These are phyloP conservation scores for Akanthomyces muscarius DNA, from an alignment of 2,329 filamentous ascomycete species.

Conservation along the genomic window DNA sequence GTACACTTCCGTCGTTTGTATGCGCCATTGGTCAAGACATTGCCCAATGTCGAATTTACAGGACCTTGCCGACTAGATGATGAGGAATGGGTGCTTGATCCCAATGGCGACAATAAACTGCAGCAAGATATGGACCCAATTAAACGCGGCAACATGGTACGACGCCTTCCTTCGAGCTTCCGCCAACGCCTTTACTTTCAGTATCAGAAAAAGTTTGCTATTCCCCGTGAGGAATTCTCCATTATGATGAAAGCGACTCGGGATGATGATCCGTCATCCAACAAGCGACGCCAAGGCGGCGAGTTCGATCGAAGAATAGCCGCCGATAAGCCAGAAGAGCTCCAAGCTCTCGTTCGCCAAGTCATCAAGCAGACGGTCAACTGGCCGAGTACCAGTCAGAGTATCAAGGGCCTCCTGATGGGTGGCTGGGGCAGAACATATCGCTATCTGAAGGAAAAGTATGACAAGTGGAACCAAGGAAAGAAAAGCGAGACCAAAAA, in stretches of 20 bases:
- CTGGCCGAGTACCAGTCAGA: constrained; percentile 90
- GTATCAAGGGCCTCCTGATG: constrained; percentile 77
- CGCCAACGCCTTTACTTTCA: constrained; percentile 88
- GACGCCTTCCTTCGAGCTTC: constrained; percentile 82
- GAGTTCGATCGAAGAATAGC: constrained; percentile 85
- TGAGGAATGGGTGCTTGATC: constrained; percentile 38
- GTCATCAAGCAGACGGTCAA: constrained; percentile 84
- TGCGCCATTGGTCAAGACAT: constrained; percentile 78
- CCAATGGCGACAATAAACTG: constrained; percentile 60
- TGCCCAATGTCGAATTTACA: constrained; percentile 81
- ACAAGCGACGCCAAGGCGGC: constrained; percentile 72
- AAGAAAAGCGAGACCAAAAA: constrained; percentile 26
- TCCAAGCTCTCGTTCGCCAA: constrained; percentile 66
- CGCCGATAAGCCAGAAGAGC: constrained; percentile 58
- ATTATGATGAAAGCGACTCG: constrained; percentile 74
- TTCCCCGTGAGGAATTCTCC: constrained; percentile 78
- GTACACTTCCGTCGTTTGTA: constrained; percentile 89
- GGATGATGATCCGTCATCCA: constrained; percentile 64
- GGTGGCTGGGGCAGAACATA: constrained; percentile 66
- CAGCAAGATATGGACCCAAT: constrained; percentile 89
- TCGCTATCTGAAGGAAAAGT: constrained; percentile 81
- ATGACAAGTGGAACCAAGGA: constrained; percentile 57
- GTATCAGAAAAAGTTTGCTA: constrained; percentile 85
- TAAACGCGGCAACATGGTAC: constrained; percentile 92
- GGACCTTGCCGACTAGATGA: constrained; percentile 45